Base-by-base conservation (phyloP, 2,329 filamentous ascomycete genomes). In the Byssoonygena ceratinophila region DNA sequence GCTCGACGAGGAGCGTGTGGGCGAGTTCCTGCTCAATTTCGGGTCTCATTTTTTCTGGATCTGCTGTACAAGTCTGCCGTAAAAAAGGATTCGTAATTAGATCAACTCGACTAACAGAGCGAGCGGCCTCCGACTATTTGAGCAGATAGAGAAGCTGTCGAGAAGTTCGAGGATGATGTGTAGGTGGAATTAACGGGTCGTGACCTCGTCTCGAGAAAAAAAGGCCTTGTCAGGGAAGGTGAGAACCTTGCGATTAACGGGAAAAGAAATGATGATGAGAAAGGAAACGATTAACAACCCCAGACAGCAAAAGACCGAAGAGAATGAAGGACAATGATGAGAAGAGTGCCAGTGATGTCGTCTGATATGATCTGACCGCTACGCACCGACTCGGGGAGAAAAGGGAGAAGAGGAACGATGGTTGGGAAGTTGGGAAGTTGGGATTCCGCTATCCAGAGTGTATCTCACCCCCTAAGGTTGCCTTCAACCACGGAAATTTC, bases 21-120 rank as follows among this genome's bases (percentile, higher is more conserved):
- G 92, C 86, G 72, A 98, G 87, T 78, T 98, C 92, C 75, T 98
- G 92, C 83, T 98, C 91, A 72, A 97, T 79, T 81, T 98, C 92
- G 71, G 92, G 92, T 78, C 87, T 87, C 91, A 97, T 97, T 64
- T n/a, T n/a, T n/a, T n/a, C n/a, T n/a, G n/a, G n/a, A n/a, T n/a
- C n/a, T n/a, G n/a, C n/a, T n/a, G n/a, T n/a, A n/a, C n/a, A n/a
- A n/a, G 5, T 3, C 32, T 9, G 12, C 32, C 32, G 34, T 4
- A 14, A 18, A 14, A 37, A 4, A 29, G 27, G 4, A 4, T 29
- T 29, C 27, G 27, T 5, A 9, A 29, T 29, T n/a, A n/a, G n/a
- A n/a, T n/a, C n/a, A n/a, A n/a, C n/a, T n/a, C n/a, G n/a, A n/a
- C n/a, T n/a, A n/a, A n/a, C n/a, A n/a, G n/a, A n/a, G n/a, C n/a